Base-by-base conservation (phyloP, 2,329 filamentous ascomycete species). In the Boeremia lycopersici region DNA sequence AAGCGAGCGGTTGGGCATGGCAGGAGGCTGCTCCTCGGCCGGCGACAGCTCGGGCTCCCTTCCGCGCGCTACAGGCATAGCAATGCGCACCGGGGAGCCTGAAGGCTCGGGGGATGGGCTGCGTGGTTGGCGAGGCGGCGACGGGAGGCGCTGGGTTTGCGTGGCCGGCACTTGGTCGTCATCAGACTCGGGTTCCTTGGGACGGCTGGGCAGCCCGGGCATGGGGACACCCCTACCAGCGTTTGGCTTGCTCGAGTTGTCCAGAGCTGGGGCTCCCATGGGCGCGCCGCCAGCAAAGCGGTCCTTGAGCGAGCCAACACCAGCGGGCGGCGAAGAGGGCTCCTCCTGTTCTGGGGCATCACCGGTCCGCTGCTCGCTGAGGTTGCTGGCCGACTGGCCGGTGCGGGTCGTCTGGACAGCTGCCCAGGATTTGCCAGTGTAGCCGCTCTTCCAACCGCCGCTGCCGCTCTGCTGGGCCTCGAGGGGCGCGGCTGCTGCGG, bases 351-450 rank as follows among this genome's bases (percentile, higher is more conserved):
- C 52, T 25, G 60, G 74, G 33, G 79, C 79, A 31, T 79, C 75
- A 30, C 88, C 90, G 3, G 89, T 89, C 59, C 83, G 82, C 68
- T 93, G 86, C 56, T 85, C 80, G 38, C 78, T 79, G 36, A 80
- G 69, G 62, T 80, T 80, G 26, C 70, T 68, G 9, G 76, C 79
- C 54, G 86, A 86, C 51, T 87, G 87, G 15, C 88, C 88, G 48
- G 87, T 93, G 51, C 84, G 82, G 9, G 84, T 85, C 10, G 89
- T 91, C 67, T 92, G 86, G 28, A 97, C 91, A 3, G 92, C 79
- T 25, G 86, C 91, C 93, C 93, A 98, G 30, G 86, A 88, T 80
- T 96, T 98, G 58, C 93, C 93, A 43, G 82, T 80, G 73, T 97
- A 97, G 15, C 91, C 89, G 74, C 92, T 96, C 82, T 93, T 92